These are phyloP conservation scores for Elymus sibiricus DNA, from an alignment of 176 grass and related monocot genomes.

Conservation along the genomic window DNA sequence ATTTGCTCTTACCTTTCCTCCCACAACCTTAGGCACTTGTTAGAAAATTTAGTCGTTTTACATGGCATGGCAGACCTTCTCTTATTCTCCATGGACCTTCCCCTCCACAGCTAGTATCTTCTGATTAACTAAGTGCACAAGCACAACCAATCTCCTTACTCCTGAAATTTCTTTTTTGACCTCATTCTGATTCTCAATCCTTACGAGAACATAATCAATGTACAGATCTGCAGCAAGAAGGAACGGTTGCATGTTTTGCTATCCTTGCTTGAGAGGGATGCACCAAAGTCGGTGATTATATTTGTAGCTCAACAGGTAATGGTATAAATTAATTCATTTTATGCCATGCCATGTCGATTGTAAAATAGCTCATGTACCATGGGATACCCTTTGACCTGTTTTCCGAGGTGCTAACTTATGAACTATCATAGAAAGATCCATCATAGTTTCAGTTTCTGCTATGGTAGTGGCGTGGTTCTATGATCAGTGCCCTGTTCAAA, in stretches of 20 bases:
- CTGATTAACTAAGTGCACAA: neutral
- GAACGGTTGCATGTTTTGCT: slow-evolving; percentile 66
- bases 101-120: neutral
- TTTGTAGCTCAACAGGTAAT: slow-evolving; percentile 90
- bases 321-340: neutral
- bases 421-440: neutral
- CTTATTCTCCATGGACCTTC: neutral
- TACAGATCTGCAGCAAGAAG: slow-evolving; percentile 81
- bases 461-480: neutral
- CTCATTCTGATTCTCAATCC: neutral
- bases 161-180: neutral
- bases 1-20: neutral
- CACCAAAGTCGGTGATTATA: slow-evolving; percentile 80
- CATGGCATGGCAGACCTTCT: neutral
- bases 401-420: neutral
- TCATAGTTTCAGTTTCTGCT: neutral
- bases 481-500: neutral
- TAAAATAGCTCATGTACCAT: neutral
- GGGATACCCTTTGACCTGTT: neutral
- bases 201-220: slow-evolving; percentile 10
- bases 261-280: slow-evolving; percentile 68
- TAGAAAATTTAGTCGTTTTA: neutral
- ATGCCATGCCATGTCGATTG: neutral
- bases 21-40: neutral
- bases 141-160: neutral